These are phyloP conservation scores for Trichocomaceae sp. DNA, from an alignment of 2,329 filamentous ascomycete species.

Conservation along the genomic window DNA sequence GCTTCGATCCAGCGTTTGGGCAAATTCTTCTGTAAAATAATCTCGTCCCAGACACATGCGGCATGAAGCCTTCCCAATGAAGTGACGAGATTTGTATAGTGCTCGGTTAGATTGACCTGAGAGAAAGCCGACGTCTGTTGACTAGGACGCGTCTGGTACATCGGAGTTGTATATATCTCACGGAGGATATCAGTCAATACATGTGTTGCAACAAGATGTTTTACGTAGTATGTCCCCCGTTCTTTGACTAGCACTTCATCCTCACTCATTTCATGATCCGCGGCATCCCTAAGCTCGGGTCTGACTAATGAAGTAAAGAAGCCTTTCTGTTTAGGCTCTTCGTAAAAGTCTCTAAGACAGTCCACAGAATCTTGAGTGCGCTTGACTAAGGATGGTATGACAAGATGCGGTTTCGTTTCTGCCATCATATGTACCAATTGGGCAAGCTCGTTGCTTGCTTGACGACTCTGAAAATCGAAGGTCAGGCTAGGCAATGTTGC, in stretches of 20 bases:
- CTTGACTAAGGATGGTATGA: constrained; percentile 72
- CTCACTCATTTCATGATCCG: constrained; percentile 33
- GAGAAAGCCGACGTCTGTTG: constrained; percentile 59
- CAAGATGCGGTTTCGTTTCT: constrained; percentile 71
- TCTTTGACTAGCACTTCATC: not conserved
- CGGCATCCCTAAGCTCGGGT: constrained; percentile 17
- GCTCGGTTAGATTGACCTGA: constrained; percentile 75
- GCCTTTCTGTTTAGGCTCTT: constrained; percentile 46
- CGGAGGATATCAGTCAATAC: constrained; percentile 69
- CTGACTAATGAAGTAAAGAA: constrained; percentile 65
- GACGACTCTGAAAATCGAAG: constrained; percentile 61
- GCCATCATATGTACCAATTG: constrained; percentile 70
- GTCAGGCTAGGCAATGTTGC: constrained; percentile 75
- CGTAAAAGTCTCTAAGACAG: constrained; percentile 59
- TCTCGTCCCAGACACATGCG: constrained; percentile 78
- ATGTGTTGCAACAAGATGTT: constrained; percentile 70
- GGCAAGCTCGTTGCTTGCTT: constrained; percentile 63
- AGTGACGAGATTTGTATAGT: constrained; percentile 67
- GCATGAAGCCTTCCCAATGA: constrained; percentile 71
- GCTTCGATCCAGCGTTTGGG: constrained; percentile 54
- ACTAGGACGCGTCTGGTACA: constrained; percentile 57
- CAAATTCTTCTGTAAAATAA: constrained; percentile 64
- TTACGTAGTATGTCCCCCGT: constrained; percentile 69
- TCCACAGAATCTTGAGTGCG: constrained; percentile 66
- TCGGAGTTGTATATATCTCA: constrained; percentile 61